Conservation (phyloP, 2,329 filamentous ascomycete genomes). For the Lachnellula hyalina region DNA sequence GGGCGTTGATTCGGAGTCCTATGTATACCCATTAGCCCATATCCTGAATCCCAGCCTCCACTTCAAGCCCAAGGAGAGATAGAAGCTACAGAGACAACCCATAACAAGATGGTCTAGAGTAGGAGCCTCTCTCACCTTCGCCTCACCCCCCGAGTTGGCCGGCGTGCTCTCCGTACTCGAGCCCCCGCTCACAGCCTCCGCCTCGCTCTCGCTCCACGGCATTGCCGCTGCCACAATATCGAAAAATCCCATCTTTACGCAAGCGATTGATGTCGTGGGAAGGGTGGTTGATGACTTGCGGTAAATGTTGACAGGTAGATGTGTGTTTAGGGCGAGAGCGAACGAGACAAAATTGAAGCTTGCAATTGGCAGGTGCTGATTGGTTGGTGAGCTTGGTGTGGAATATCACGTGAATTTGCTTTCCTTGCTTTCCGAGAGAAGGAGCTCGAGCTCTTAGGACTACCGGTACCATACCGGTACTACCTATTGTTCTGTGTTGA, state of each 20-base stretch:
- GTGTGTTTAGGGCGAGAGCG: conserved; percentile 7
- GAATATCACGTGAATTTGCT: background rate
- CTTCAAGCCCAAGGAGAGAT: background rate
- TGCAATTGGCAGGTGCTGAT: conserved; percentile 25
- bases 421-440: background rate
- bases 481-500: background rate
- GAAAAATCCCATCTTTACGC: conserved; percentile 57
- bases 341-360: conserved; percentile 11
- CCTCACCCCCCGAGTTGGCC: conserved; percentile 40
- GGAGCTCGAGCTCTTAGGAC: too few relatives aligned
- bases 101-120: background rate
- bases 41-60: background rate
- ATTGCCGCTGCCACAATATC: conserved; percentile 60
- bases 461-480: background rate
- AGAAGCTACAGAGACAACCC: background rate
- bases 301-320: conserved; percentile 5
- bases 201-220: conserved; percentile 60
- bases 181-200: conserved; percentile 43
- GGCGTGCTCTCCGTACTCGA: conserved; percentile 22
- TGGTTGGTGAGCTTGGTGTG: conserved; percentile 14
- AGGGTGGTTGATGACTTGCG: background rate
- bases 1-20: conserved; percentile 9
- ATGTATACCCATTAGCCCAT: background rate
- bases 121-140: conserved; percentile 34
- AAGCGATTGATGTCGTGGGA: background rate